Evolutionary conservation across 805 yeast species (phyloP).

Genomic region (Debaryomyces maramus): DNA sequence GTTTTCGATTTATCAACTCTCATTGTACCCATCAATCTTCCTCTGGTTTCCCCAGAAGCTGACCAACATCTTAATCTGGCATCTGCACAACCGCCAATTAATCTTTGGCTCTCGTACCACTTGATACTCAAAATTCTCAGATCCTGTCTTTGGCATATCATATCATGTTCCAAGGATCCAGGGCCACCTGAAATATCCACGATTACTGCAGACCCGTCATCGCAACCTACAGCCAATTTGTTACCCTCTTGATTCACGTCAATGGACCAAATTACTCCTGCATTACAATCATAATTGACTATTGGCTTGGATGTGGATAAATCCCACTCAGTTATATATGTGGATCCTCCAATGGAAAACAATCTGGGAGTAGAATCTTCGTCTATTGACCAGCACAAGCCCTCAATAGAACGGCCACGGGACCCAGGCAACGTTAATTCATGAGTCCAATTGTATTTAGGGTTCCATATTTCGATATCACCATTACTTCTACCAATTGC

Average conservation of each 20-base stretch:
- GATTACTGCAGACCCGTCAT: slow-evolving; percentile 86
- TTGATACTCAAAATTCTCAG: slow-evolving; percentile 75
- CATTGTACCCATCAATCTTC: slow-evolving; percentile 79
- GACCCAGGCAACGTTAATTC: slow-evolving; percentile 76
- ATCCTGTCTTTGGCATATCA: slow-evolving; percentile 78
- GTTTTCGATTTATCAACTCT: slow-evolving; percentile 86
- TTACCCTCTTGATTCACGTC: slow-evolving; percentile 61
- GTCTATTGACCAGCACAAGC: slow-evolving; percentile 71
- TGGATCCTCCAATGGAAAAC: slow-evolving; percentile 93
- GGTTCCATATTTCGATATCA: slow-evolving; percentile 94
- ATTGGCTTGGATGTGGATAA: slow-evolving; percentile 68
- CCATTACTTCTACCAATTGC: slow-evolving; percentile 96
- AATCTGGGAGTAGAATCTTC: slow-evolving; percentile 58
- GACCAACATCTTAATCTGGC: slow-evolving; percentile 88
- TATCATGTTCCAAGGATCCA: slow-evolving; percentile 77
- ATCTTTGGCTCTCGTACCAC: slow-evolving; percentile 65
- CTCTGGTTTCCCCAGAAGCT: slow-evolving; percentile 44
- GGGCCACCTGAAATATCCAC: slow-evolving; percentile 83
- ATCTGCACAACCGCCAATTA: slow-evolving; percentile 95
- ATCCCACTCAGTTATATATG: slow-evolving; percentile 91
- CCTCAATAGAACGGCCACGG: slow-evolving; percentile 82
- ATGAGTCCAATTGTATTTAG: slow-evolving; percentile 76
- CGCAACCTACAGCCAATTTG: slow-evolving; percentile 87
- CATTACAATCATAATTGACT: slow-evolving; percentile 80
- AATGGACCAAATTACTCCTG: slow-evolving; percentile 92